Percentiles rank a stretch among this genome's conserved stretches.
phyloP scores from a whole-genome alignment of 2,329 filamentous ascomycete genomes.

The Colletotrichum lentis region DNA sequence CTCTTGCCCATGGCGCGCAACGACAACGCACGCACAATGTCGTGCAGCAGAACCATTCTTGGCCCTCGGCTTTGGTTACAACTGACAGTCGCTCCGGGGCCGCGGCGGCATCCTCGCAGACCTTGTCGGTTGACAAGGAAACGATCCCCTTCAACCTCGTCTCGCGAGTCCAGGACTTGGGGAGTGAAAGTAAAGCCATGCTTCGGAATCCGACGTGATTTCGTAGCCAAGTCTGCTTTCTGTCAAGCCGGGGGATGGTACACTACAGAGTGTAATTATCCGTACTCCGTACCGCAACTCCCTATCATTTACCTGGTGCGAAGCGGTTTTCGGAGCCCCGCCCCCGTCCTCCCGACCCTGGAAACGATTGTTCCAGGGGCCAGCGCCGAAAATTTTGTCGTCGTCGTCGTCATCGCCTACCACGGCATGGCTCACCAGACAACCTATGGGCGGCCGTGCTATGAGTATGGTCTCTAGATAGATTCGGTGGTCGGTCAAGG shows the following conservation, averaged over 20 bases:
- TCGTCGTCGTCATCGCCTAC: constrained; percentile 15
- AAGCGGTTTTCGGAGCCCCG: constrained; percentile 28
- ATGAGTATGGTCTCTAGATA: background rate
- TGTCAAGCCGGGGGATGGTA: constrained; percentile 3
- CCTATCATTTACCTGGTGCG: constrained; percentile 26
- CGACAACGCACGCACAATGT: background rate
- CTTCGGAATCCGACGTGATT: background rate
- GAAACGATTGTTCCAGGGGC: constrained; percentile 15
- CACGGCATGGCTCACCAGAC: constrained; percentile 8
- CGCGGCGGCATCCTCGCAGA: background rate
- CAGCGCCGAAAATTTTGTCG: background rate
- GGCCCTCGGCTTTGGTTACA: background rate
- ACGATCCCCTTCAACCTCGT: background rate
- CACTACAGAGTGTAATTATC: too few relatives aligned
- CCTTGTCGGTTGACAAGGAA: constrained; percentile 2
- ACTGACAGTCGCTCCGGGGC: background rate
- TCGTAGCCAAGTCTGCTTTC: background rate
- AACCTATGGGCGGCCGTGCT: constrained; percentile 7
- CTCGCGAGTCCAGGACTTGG: constrained; percentile 20
- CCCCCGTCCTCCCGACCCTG: constrained; percentile 21
- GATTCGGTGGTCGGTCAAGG: too few relatives aligned
- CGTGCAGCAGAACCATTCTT: background rate
- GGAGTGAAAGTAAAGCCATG: constrained; percentile 4
- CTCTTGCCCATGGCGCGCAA: background rate
- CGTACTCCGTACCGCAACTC: too few relatives aligned